Conservation (phyloP, 2,329 filamentous ascomycete species). For the Hypoxylon sp. region DNA sequence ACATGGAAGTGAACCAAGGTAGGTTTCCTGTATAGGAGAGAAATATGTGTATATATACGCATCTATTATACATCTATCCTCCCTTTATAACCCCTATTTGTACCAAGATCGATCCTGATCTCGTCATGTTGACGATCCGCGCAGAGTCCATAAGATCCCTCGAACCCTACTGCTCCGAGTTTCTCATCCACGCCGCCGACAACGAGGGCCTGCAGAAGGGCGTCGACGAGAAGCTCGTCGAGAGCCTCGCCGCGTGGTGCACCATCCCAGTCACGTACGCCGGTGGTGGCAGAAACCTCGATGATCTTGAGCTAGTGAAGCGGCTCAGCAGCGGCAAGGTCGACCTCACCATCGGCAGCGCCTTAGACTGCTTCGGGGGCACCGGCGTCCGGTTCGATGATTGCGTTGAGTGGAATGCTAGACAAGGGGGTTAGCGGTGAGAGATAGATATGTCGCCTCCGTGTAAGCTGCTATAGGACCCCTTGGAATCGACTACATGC, state of each 20-base stretch:
- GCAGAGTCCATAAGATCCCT: slow-evolving; percentile 80
- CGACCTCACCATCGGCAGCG: slow-evolving; percentile 95
- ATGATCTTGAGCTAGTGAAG: slow-evolving; percentile 85
- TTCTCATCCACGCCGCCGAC: slow-evolving; percentile 95
- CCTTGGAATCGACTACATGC: background rate
- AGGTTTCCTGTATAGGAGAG: no score
- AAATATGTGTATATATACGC: background rate
- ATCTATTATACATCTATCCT: background rate
- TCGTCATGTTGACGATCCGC: slow-evolving; percentile 2
- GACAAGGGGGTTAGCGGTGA: slow-evolving; percentile 43
- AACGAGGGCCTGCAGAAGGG: slow-evolving; percentile 93
- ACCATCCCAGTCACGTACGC: slow-evolving; percentile 95
- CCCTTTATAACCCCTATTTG: background rate
- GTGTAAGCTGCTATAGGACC: background rate
- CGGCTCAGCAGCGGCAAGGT: slow-evolving; percentile 79
- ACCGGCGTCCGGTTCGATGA: slow-evolving; percentile 86
- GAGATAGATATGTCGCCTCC: background rate
- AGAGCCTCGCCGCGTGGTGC: slow-evolving; percentile 82
- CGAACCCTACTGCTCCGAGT: slow-evolving; percentile 94
- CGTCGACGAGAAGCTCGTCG: slow-evolving; percentile 85
- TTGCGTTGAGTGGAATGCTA: slow-evolving; percentile 85
- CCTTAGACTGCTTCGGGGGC: slow-evolving; percentile 94
- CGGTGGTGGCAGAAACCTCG: slow-evolving; percentile 83
- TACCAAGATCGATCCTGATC: background rate
- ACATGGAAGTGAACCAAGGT: slow-evolving; percentile 93